Evolutionary conservation across 352 stramenopile genomes (phyloP).

Genomic region (Globisporangium heterothallicum): DNA sequence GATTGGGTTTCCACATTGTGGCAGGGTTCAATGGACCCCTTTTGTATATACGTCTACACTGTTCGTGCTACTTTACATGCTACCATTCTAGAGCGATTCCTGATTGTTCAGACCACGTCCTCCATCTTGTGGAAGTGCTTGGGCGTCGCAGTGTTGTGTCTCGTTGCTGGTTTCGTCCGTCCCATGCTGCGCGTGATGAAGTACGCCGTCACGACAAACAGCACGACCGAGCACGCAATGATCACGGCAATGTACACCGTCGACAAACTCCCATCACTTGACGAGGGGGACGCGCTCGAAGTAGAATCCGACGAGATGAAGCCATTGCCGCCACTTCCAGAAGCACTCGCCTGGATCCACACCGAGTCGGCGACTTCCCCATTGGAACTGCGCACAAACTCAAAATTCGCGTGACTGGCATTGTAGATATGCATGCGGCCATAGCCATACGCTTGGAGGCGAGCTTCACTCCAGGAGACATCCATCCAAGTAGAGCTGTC

Average conservation of each 20-base stretch:
- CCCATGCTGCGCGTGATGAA: background rate
- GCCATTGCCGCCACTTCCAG: background rate
- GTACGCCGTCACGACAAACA: background rate
- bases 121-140: background rate
- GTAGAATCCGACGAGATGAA: background rate
- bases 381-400: constrained; percentile 29
- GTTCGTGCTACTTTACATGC: no score
- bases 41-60: no score
- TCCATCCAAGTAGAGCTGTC: constrained; percentile 27
- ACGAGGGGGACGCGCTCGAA: background rate
- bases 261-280: background rate
- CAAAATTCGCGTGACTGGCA: constrained; percentile 35
- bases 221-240: background rate
- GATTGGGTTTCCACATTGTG: no score
- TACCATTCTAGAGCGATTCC: no score
- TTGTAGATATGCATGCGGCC: constrained; percentile 48
- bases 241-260: background rate
- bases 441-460: constrained; percentile 20
- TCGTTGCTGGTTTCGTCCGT: background rate
- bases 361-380: background rate
- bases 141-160: background rate
- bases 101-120: no score
- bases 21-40: no score
- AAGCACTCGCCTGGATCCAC: constrained; percentile 13
- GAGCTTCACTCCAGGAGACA: background rate